A percentile compares a stretch with the other conserved stretches of the same genome.
Conservation (phyloP, 345 rosid species). For the Bruguiera sexangula region DNA sequence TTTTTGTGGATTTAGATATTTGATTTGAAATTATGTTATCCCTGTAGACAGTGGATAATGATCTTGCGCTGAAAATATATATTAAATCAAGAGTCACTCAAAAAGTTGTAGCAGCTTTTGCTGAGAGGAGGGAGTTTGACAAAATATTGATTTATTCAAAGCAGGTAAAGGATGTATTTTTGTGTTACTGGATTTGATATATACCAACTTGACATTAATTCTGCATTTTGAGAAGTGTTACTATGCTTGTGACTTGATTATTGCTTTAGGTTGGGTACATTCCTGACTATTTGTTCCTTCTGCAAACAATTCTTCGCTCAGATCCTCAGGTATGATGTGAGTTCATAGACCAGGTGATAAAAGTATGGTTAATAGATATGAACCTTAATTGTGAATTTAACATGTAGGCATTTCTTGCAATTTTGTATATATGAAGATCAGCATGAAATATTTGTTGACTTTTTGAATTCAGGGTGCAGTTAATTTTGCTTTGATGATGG, state of each 20-base stretch:
- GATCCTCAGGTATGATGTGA: slow-evolving; percentile 78
- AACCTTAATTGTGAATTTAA: too few species aligned
- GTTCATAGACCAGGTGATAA: too few species aligned
- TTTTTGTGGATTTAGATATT: slow-evolving; percentile 9
- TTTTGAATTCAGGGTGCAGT: slow-evolving; percentile 70
- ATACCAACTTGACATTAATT: too few species aligned
- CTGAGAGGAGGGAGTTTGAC: slow-evolving; percentile 95
- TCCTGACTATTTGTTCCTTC: slow-evolving; percentile 95
- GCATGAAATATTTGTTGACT: slow-evolving; percentile 1
- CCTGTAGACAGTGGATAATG: slow-evolving; percentile 53
- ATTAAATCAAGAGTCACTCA: slow-evolving; percentile 95
- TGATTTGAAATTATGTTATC: background rate
- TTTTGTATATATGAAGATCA: too few species aligned
- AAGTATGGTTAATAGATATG: too few species aligned
- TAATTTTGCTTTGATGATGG: slow-evolving; percentile 99
- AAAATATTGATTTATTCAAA: slow-evolving; percentile 87
- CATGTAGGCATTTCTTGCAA: too few species aligned
- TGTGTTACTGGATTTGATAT: too few species aligned
- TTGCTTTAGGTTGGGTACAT: slow-evolving; percentile 75
- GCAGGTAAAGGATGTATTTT: slow-evolving; percentile 47
- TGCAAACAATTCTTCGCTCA: slow-evolving; percentile 94
- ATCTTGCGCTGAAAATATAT: slow-evolving; percentile 90
- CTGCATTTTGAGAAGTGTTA: too few species aligned
- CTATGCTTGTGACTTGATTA: too few species aligned
- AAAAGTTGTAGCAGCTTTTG: slow-evolving; percentile 99